phyloP scores from a whole-genome alignment of 164 flowering plant genomes.

The Vitis vinifera region ASM3070453v1 NC_081808.1:3102501-3103000 shows the following conservation, averaged over 20 bases:
- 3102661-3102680: not conserved
- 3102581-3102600: not conserved
- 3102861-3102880: too few relatives aligned
- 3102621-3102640: constrained; percentile 17
- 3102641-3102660: constrained; percentile 1
- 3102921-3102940: too few relatives aligned
- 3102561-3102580: not conserved
- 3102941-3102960: too few relatives aligned
- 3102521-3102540: constrained; percentile 36
- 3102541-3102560: constrained; percentile 27
- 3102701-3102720: not conserved
- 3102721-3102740: not conserved
- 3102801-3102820: too few relatives aligned
- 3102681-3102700: constrained; percentile 6
- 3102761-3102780: not conserved
- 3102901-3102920: too few relatives aligned
- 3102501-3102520: constrained; percentile 32
- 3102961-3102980: too few relatives aligned
- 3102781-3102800: not conserved
- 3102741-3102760: constrained; percentile 4
- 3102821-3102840: too few relatives aligned
- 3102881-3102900: too few relatives aligned
- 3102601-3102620: constrained; percentile 38
- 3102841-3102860: too few relatives aligned
- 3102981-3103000: too few relatives aligned